Conservation (phyloP, 2,329 filamentous ascomycete genomes). For the Thyridium curvatum region DNA sequence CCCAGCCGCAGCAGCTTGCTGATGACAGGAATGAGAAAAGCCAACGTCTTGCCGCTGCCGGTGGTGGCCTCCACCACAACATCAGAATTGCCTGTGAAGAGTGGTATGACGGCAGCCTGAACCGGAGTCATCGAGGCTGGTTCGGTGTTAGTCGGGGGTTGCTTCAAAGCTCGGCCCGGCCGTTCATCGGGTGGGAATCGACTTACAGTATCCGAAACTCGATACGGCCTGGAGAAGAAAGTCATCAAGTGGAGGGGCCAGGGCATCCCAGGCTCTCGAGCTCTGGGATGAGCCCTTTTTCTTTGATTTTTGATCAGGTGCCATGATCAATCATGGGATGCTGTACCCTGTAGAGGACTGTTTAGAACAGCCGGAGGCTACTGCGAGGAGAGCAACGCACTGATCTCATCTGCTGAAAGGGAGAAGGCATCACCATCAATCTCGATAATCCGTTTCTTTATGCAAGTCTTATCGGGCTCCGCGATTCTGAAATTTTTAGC, state of each 20-base stretch:
- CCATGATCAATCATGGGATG: conserved; percentile 13
- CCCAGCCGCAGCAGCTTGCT: conserved; percentile 75
- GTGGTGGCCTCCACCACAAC: conserved; percentile 76
- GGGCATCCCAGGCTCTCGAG: conserved; percentile 56
- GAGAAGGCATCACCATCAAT: too few species aligned
- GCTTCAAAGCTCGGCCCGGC: too few species aligned
- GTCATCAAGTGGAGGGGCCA: conserved; percentile 65
- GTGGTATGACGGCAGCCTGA: conserved; percentile 84
- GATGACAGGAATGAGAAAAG: conserved; percentile 74
- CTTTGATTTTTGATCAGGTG: conserved; percentile 20
- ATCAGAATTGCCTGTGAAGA: conserved; percentile 86
- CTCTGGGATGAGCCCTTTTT: conserved; percentile 32
- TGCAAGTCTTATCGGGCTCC: too few species aligned
- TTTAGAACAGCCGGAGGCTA: too few species aligned
- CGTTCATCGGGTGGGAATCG: conserved; percentile 51
- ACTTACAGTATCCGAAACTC: conserved; percentile 68
- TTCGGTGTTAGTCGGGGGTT: too few species aligned
- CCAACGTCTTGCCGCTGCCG: conserved; percentile 83
- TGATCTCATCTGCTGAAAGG: too few species aligned
- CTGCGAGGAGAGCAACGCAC: too few species aligned
- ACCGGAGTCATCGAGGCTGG: conserved; percentile 64
- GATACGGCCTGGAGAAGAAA: conserved; percentile 83
- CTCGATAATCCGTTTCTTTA: too few species aligned
- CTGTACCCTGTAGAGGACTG: neutral
- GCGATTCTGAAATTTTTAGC: too few species aligned